A percentile compares a stretch with the other conserved stretches of the same genome.
These are phyloP conservation scores for Mycocentrospora acerina DNA, from an alignment of 2,329 filamentous ascomycete species.

Conservation along the genomic window DNA sequence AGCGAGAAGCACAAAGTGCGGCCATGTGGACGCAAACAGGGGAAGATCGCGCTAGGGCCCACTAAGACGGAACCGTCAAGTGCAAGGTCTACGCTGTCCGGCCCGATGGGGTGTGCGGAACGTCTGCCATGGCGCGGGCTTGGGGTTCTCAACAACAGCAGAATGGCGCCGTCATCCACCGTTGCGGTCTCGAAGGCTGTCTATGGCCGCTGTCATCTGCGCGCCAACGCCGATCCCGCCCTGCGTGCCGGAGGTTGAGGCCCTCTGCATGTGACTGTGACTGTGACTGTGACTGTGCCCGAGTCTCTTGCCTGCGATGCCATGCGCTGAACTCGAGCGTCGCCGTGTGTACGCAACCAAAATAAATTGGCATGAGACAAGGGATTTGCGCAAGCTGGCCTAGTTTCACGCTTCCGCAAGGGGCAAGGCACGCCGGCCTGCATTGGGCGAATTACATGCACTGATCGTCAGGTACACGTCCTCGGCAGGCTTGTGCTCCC, in stretches of 20 bases:
- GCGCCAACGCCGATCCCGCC: neutral
- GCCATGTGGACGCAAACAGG: conserved; percentile 3
- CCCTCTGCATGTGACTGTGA: too few relatives aligned
- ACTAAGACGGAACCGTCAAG: conserved; percentile 13
- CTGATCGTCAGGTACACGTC: conserved; percentile 35
- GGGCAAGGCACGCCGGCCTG: conserved; percentile 14
- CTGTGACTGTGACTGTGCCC: neutral
- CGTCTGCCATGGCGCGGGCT: conserved; percentile 11
- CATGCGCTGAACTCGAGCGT: too few relatives aligned
- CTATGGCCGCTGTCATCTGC: conserved; percentile 8
- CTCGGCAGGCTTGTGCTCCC: conserved; percentile 12
- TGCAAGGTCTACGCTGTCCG: conserved; percentile 14
- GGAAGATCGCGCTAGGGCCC: conserved; percentile 1
- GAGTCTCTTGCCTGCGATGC: too few relatives aligned
- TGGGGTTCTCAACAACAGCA: conserved; percentile 24
- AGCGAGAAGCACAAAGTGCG: conserved; percentile 11
- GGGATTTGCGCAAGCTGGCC: conserved; percentile 13
- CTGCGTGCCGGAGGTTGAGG: neutral
- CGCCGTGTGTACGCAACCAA: too few relatives aligned
- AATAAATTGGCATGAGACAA: conserved; percentile 16
- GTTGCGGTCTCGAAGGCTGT: conserved; percentile 10
- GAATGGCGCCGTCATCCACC: conserved; percentile 11
- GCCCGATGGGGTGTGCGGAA: conserved; percentile 20
- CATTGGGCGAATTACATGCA: conserved; percentile 26
- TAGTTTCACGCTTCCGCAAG: conserved; percentile 32